These are phyloP conservation scores for Stemphylium lycopersici DNA, from an alignment of 2,329 filamentous ascomycete genomes.

Conservation along the genomic window DNA sequence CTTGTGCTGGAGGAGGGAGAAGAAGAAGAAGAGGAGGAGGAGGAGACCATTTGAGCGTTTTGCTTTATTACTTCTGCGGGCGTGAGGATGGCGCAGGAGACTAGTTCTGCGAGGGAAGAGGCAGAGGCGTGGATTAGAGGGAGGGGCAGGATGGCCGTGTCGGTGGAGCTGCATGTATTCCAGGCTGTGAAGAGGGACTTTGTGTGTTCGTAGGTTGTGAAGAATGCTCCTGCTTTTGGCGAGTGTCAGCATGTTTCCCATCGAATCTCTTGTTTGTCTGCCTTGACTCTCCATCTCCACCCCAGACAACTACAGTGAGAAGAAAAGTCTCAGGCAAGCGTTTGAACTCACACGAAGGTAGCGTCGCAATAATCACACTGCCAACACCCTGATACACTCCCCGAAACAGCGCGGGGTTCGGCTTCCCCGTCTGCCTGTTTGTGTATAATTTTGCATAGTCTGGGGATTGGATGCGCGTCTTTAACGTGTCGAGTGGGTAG, in stretches of 20 bases:
- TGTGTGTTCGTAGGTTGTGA: conserved; percentile 83
- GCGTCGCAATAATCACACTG: conserved; percentile 80
- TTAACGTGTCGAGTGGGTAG: conserved; percentile 88
- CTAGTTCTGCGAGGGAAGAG: conserved; percentile 78
- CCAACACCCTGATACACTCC: conserved; percentile 89
- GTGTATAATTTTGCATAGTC: conserved; percentile 73
- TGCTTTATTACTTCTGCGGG: conserved; percentile 93
- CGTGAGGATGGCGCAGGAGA: conserved; percentile 84
- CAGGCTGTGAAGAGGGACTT: conserved; percentile 67
- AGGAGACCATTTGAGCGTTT: conserved; percentile 81
- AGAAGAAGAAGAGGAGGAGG: too few relatives aligned
- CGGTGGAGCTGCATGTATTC: conserved; percentile 47
- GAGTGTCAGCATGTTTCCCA: conserved; percentile 10
- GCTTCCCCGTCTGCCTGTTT: conserved; percentile 60
- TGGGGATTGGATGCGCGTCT: conserved; percentile 82
- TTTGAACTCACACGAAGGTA: conserved; percentile 72
- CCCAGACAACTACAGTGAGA: too few relatives aligned
- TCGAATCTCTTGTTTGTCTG: too few relatives aligned
- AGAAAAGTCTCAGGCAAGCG: neutral
- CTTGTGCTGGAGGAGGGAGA: too few relatives aligned
- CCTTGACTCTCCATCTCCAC: too few relatives aligned
- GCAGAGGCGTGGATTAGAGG: conserved; percentile 75
- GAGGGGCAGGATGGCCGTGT: conserved; percentile 61
- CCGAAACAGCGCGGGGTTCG: conserved; percentile 65
- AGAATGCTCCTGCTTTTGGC: conserved; percentile 76